Percentiles rank a stretch among this genome's conserved stretches.
Evolutionary conservation across 352 stramenopile genomes (phyloP).

Genomic region (Heterotrichella gracilis): DNA sequence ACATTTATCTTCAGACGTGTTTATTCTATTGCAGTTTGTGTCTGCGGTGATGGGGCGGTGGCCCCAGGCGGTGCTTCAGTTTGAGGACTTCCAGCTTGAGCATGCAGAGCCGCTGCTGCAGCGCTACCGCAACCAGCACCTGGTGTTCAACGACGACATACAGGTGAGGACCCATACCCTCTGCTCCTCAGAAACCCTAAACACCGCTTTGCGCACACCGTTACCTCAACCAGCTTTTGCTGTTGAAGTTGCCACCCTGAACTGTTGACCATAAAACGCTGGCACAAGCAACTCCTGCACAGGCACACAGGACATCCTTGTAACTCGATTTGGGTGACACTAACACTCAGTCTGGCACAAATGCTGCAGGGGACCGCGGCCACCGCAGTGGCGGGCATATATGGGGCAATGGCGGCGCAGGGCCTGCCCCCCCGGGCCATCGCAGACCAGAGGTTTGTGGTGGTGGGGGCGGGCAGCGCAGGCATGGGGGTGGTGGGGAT

Average conservation of each 20-base stretch:
- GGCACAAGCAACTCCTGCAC: no score
- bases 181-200: no score
- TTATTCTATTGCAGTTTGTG: no score
- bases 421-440: constrained; percentile 32
- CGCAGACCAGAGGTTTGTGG: constrained; percentile 59
- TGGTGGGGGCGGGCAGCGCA: constrained; percentile 60
- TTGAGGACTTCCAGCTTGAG: constrained; percentile 66
- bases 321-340: no score
- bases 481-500: constrained; percentile 66
- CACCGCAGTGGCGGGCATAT: constrained; percentile 51
- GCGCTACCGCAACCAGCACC: constrained; percentile 53
- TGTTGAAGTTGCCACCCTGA: no score
- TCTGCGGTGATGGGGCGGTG: constrained; percentile 39
- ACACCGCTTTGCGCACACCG: no score
- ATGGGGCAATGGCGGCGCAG: constrained; percentile 35
- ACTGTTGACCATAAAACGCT: no score
- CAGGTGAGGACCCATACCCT: no score
- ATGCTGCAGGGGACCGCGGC: constrained; percentile 77
- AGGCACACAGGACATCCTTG: no score
- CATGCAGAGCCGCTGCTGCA: constrained; percentile 53
- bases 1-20: no score
- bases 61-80: constrained; percentile 67
- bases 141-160: constrained; percentile 73
- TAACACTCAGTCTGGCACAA: no score
- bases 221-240: no score